A percentile compares a stretch with the other conserved stretches of the same genome.
phyloP scores from a whole-genome alignment of 257 asterid species.

The Fraxinus cuspidata region DNA sequence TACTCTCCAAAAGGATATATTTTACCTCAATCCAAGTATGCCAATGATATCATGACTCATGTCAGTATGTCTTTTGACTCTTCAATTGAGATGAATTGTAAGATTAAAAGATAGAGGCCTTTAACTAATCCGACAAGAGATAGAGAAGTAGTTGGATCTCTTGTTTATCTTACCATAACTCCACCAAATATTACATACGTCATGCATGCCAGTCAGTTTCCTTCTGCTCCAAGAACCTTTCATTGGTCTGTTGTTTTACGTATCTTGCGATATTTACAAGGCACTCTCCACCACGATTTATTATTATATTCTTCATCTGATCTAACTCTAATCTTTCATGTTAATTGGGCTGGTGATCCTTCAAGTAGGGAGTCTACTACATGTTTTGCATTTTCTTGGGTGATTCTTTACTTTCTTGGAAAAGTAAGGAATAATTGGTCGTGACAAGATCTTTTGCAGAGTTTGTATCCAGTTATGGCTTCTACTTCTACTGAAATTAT shows the following conservation, averaged over 20 bases:
- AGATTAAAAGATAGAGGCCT: background rate
- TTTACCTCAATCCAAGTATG: background rate
- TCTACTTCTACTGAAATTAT: too few species aligned
- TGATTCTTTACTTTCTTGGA: background rate
- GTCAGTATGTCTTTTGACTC: background rate
- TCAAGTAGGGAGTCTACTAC: background rate
- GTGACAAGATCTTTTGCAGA: background rate
- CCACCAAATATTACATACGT: background rate
- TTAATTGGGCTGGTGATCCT: background rate
- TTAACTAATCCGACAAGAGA: background rate
- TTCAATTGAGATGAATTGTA: background rate
- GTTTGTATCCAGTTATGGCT: background rate
- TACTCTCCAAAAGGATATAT: background rate
- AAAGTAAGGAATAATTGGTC: background rate
- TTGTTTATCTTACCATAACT: background rate
- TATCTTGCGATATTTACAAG: background rate
- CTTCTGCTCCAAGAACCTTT: background rate
- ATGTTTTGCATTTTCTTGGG: background rate
- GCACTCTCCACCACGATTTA: background rate
- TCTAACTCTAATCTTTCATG: background rate
- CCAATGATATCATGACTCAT: background rate
- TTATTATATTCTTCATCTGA: background rate
- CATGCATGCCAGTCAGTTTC: background rate
- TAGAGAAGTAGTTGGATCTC: background rate
- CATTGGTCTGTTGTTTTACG: background rate